These are phyloP conservation scores for Mucor circinelloides DNA, from an alignment of 371 early-diverging fungal species.

Conservation along the genomic window DNA sequence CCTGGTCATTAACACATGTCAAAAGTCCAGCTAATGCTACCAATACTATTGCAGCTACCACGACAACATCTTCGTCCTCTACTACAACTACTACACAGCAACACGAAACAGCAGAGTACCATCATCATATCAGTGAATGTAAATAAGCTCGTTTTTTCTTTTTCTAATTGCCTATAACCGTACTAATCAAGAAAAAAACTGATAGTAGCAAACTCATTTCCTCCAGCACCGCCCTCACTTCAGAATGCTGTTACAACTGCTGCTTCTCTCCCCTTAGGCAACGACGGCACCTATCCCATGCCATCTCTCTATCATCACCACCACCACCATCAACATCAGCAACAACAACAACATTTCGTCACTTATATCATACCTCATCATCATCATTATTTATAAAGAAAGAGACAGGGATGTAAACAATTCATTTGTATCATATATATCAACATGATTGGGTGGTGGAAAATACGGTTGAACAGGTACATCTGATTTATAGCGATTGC, in stretches of 20 bases:
- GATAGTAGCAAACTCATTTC: not conserved
- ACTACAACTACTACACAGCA: not conserved
- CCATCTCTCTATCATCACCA: not conserved
- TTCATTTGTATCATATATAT: conserved; percentile 38
- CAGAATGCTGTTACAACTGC: not conserved
- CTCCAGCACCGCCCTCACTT: not conserved
- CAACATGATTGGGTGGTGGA: conserved; percentile 46
- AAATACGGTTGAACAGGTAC: conserved; percentile 47
- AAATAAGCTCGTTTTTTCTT: not conserved
- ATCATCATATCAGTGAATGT: not conserved
- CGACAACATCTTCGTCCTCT: not conserved
- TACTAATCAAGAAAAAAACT: too few species aligned
- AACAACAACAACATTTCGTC: conserved; percentile 1
- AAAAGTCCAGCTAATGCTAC: not conserved
- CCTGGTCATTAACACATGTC: not conserved
- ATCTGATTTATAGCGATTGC: not conserved
- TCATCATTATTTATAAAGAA: not conserved
- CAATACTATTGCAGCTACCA: not conserved
- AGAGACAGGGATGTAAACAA: conserved; percentile 16
- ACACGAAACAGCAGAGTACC: not conserved
- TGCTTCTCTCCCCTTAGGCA: not conserved
- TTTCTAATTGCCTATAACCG: not conserved
- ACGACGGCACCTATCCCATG: not conserved
- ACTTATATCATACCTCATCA: conserved; percentile 7
- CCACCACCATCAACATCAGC: not conserved